Conservation (phyloP, 768 basidiomycete genomes). For the Pleurotus citrinopileatus region DNA sequence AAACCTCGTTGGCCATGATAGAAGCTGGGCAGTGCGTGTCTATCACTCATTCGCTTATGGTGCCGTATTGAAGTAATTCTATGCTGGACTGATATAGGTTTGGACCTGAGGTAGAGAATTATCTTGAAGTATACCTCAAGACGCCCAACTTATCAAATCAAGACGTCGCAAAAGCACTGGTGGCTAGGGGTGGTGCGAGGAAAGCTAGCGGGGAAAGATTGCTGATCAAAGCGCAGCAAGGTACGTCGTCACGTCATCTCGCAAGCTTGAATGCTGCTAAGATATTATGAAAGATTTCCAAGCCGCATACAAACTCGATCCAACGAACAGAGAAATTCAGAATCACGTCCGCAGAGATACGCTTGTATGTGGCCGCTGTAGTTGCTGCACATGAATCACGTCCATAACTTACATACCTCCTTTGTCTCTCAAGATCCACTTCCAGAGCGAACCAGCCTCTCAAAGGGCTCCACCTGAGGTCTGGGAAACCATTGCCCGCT, state of each 20-base stretch:
- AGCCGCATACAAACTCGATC: constrained; percentile 56
- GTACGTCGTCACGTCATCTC: constrained; percentile 27
- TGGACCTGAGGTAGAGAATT: constrained; percentile 61
- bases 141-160: constrained; percentile 54
- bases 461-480: constrained; percentile 63
- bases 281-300: constrained; percentile 47
- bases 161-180: constrained; percentile 50
- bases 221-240: constrained; percentile 57
- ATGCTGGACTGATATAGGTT: constrained; percentile 37
- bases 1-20: constrained; percentile 47
- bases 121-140: constrained; percentile 61
- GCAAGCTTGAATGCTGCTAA: neutral
- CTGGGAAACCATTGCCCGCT: constrained; percentile 63
- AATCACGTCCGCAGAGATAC: constrained; percentile 45
- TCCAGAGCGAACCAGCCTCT: constrained; percentile 52
- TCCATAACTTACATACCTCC: neutral
- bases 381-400: constrained; percentile 13
- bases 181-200: constrained; percentile 59
- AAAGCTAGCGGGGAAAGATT: constrained; percentile 53
- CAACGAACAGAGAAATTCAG: constrained; percentile 53
- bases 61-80: constrained; percentile 2
- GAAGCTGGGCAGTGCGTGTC: constrained; percentile 45
- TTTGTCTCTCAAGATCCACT: constrained; percentile 40
- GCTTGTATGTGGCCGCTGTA: constrained; percentile 32
- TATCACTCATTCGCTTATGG: neutral